A percentile compares a stretch with the other conserved stretches of the same genome.
phyloP scores from a whole-genome alignment of 169 alveolate genomes.

The Ophryocystis elektroscirrha region DNA sequence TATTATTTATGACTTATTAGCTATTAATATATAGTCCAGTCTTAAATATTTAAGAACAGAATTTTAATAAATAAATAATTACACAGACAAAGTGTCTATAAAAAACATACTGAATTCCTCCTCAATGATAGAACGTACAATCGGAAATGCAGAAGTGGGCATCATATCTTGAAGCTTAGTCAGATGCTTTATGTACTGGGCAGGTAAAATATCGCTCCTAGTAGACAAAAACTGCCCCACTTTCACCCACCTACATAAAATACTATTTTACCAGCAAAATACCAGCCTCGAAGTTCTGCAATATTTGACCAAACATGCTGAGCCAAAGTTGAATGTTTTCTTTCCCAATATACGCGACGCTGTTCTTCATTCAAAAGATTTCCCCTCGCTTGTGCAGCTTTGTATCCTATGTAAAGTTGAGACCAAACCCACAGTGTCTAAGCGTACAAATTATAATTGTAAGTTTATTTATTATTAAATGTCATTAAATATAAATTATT shows the following conservation, averaged over 20 bases:
- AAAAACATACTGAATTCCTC: conserved; percentile 39
- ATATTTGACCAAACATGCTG: conserved; percentile 48
- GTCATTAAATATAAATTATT: too few species aligned
- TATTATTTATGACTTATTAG: too few species aligned
- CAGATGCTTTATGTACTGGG: conserved; percentile 48
- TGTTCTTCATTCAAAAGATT: conserved; percentile 38
- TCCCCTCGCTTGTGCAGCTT: conserved; percentile 42
- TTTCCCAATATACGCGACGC: conserved; percentile 53
- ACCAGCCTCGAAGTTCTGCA: conserved; percentile 40
- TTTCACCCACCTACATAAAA: conserved; percentile 68
- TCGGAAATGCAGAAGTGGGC: conserved; percentile 42
- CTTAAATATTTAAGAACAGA: neutral
- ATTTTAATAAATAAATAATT: neutral
- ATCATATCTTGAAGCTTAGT: conserved; percentile 55
- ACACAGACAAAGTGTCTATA: neutral
- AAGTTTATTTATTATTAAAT: too few species aligned
- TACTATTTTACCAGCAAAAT: neutral
- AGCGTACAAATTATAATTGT: neutral
- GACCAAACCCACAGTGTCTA: conserved; percentile 55
- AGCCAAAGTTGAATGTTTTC: conserved; percentile 57
- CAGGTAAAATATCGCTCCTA: conserved; percentile 55
- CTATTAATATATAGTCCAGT: too few species aligned
- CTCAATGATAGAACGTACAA: conserved; percentile 35
- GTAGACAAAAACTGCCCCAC: conserved; percentile 70
- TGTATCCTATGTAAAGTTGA: conserved; percentile 41